Base-by-base conservation (phyloP, 208 protist genomes). In the Phytomonas sp. region DNA sequence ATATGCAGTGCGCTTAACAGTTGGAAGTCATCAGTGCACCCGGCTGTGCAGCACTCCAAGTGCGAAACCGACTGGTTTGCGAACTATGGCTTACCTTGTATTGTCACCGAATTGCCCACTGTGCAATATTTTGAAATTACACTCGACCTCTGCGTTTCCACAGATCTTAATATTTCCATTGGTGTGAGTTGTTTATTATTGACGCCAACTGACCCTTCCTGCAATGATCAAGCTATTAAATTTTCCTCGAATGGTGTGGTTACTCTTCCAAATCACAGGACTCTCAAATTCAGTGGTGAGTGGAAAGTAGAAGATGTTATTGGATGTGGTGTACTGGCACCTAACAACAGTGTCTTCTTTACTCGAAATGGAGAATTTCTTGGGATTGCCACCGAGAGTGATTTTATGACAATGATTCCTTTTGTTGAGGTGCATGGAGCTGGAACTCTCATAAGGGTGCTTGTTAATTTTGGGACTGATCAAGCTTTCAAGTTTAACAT, bases 401-500 rank as follows among this genome's bases (percentile, higher is more conserved):
- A 68, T 32, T 84, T 88, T 69, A 34, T 70, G n/a, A 84, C 70
- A 19, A 69, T 84, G 49, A 85, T 86, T 26, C 88, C 88, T 1
- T 88, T 93, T 77, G 75, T 96, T 67, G 77, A 75, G 29, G 84
- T 83, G 26, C 68, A 84, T 31, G 82, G 77, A 36, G 52, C 67
- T 7, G 74, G 80, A 42, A 83, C 81, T 0, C 77, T 96, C 11
- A 74, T 94, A 59, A 92, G 89, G 75, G 66, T 94, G 4, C 83
- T 96, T 63, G 91, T 93, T 29, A 96, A 96, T 72, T 96, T 96
- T 76, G 91, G 91, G 56, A 71, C 80, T 23, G 80, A 93, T 67
- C 70, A 69, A 66, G 86, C 91, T 4, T 96, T 96, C 69, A 73
- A 76, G 60, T 96, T 94, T 78, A 81, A 96, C 73, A 71, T 93